These are phyloP conservation scores for Pythium oligandrum DNA, from an alignment of 352 stramenopile species.

Conservation along the genomic window DNA sequence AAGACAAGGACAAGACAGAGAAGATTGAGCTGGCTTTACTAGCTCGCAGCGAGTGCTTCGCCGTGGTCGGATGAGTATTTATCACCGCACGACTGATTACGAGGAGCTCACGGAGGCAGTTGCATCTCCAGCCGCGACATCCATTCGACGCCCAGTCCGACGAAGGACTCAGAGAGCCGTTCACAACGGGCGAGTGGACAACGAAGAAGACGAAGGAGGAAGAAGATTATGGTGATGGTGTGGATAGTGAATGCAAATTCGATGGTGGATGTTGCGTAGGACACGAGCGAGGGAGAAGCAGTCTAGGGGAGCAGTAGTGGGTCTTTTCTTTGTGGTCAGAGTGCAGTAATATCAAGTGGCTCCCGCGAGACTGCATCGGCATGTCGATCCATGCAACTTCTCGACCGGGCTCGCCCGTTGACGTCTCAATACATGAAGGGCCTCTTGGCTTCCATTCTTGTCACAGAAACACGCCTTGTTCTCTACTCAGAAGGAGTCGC, in stretches of 20 bases:
- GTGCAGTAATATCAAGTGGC: no score
- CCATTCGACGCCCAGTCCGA: neutral
- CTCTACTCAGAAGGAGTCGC: no score
- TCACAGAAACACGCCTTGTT: no score
- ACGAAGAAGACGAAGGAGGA: neutral
- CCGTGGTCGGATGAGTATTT: conserved; percentile 39
- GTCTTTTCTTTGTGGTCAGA: no score
- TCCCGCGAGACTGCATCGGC: no score
- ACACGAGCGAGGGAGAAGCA: no score
- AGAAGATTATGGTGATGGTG: neutral
- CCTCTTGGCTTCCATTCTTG: no score
- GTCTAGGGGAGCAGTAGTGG: no score
- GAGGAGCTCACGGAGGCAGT: neutral
- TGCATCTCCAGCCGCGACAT: neutral
- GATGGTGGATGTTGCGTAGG: no score
- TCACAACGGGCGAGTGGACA: neutral
- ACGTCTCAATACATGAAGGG: no score
- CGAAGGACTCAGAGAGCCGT: neutral
- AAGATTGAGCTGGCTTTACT: conserved; percentile 41
- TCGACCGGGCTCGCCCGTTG: no score
- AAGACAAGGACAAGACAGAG: conserved; percentile 5
- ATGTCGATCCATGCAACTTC: no score
- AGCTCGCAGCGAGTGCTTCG: conserved; percentile 66
- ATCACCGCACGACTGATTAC: neutral
- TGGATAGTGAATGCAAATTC: neutral